Evolutionary conservation across 163 green algal species (phyloP).

Genomic region (Chlorella variabilis): DNA sequence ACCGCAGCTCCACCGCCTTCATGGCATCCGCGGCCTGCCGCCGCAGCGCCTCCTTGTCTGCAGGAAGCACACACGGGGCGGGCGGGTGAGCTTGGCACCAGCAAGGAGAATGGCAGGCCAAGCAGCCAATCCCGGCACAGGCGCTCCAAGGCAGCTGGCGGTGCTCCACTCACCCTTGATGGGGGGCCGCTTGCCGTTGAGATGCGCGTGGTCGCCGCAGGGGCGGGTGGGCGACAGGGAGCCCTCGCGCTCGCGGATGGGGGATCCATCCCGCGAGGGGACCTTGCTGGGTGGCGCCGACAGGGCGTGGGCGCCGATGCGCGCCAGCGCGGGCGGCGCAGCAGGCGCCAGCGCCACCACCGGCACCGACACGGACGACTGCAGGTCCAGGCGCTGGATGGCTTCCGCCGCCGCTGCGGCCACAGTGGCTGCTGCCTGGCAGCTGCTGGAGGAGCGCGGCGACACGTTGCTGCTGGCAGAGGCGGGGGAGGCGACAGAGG

Average conservation of each 20-base stretch:
- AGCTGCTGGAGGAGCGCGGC: neutral
- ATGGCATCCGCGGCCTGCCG: constrained; percentile 56
- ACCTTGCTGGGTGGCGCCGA: constrained; percentile 36
- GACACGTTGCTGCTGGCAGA: constrained; percentile 21
- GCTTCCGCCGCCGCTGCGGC: neutral
- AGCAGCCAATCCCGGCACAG: too few relatives aligned
- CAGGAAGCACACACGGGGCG: neutral
- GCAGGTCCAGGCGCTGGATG: constrained; percentile 25
- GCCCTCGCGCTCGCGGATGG: constrained; percentile 16
- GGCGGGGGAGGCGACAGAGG: neutral
- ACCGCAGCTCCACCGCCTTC: constrained; percentile 60
- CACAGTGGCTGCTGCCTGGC: neutral
- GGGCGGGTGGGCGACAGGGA: constrained; percentile 27
- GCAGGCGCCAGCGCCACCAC: neutral
- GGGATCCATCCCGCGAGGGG: constrained; percentile 33
- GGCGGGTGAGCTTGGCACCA: too few relatives aligned
- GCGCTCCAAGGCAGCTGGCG: too few relatives aligned
- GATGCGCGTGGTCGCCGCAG: neutral
- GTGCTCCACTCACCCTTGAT: constrained; percentile 25
- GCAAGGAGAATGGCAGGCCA: too few relatives aligned
- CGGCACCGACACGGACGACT: constrained; percentile 4
- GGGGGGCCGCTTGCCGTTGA: constrained; percentile 15
- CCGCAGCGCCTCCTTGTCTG: constrained; percentile 56
- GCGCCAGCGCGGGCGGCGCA: neutral
- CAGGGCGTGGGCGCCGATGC: neutral